Percentiles rank a stretch among this genome's conserved stretches.
Evolutionary conservation across 768 basidiomycete species (phyloP).

Genomic region (Psilocybe azurescens): DNA sequence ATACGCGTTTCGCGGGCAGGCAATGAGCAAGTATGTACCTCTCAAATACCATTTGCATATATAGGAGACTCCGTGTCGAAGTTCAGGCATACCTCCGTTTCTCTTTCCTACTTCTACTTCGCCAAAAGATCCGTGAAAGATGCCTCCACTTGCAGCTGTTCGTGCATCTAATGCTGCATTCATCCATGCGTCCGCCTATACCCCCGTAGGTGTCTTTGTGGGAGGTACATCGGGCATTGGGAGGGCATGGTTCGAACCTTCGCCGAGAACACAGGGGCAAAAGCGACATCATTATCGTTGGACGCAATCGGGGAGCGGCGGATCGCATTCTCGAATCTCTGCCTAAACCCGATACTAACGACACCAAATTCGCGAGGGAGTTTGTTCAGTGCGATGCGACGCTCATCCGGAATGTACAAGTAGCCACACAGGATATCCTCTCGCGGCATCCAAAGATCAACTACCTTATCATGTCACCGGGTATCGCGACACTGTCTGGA

Average conservation of each 20-base stretch:
- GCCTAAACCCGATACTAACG: constrained; percentile 30
- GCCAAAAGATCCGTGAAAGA: no score
- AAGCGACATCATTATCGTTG: constrained; percentile 57
- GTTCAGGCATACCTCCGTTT: no score
- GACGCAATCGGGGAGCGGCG: constrained; percentile 54
- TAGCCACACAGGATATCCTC: constrained; percentile 32
- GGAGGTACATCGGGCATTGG: constrained; percentile 54
- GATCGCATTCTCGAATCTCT: constrained; percentile 49
- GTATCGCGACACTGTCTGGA: constrained; percentile 34
- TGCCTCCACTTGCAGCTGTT: constrained; percentile 32
- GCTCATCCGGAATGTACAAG: constrained; percentile 55
- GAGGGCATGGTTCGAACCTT: constrained; percentile 50
- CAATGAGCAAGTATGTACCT: no score
- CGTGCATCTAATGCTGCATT: constrained; percentile 37
- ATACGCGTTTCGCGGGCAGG: no score
- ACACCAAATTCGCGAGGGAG: constrained; percentile 36
- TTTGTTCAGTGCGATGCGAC: constrained; percentile 59
- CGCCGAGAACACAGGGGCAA: constrained; percentile 53
- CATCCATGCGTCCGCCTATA: constrained; percentile 22
- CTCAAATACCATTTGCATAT: no score
- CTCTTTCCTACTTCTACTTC: no score
- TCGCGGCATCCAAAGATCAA: constrained; percentile 50
- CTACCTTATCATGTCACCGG: constrained; percentile 54
- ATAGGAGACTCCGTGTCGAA: no score
- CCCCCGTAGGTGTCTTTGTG: constrained; percentile 45